Conservation (phyloP, 1,284 basidiomycete genomes). For the Cutaneotrichosporon curvatum region DNA sequence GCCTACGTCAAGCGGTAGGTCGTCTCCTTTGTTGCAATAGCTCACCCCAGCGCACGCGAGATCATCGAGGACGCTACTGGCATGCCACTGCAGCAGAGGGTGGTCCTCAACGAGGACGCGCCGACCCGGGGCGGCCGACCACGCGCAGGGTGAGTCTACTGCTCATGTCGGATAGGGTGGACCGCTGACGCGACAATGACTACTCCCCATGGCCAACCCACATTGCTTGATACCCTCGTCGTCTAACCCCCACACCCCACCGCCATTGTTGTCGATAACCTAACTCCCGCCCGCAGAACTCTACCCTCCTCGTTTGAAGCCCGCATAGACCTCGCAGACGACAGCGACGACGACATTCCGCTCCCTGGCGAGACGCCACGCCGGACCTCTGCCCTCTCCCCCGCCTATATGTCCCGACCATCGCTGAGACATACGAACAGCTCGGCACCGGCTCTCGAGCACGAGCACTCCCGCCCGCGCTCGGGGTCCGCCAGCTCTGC, state of each 20-base stretch:
- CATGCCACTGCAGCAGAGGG: conserved; percentile 43
- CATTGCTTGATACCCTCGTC: background rate
- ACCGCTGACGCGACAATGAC: no score
- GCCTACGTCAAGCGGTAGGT: conserved; percentile 75
- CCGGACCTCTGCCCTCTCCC: conserved; percentile 36
- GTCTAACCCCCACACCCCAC: no score
- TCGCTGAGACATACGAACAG: conserved; percentile 66
- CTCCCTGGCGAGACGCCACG: conserved; percentile 9
- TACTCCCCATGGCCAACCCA: background rate
- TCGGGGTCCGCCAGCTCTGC: conserved; percentile 76
- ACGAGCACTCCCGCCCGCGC: conserved; percentile 68
- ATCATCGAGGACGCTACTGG: conserved; percentile 64
- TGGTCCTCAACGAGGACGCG: conserved; percentile 55
- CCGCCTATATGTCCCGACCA: conserved; percentile 36
- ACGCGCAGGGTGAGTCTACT: conserved; percentile 40
- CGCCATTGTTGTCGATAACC: no score
- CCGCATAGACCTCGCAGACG: conserved; percentile 18
- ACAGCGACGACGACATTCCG: background rate
- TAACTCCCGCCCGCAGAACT: conserved; percentile 26
- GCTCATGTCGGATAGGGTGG: no score
- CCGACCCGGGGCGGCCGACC: conserved; percentile 32
- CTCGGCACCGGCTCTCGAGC: conserved; percentile 51
- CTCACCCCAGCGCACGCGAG: conserved; percentile 61
- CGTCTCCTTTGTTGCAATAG: background rate
- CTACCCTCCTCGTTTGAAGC: conserved; percentile 43